Percentiles rank a stretch among this genome's conserved stretches.
Conservation (phyloP, 768 basidiomycete genomes). For the Lentinula boryana region DNA sequence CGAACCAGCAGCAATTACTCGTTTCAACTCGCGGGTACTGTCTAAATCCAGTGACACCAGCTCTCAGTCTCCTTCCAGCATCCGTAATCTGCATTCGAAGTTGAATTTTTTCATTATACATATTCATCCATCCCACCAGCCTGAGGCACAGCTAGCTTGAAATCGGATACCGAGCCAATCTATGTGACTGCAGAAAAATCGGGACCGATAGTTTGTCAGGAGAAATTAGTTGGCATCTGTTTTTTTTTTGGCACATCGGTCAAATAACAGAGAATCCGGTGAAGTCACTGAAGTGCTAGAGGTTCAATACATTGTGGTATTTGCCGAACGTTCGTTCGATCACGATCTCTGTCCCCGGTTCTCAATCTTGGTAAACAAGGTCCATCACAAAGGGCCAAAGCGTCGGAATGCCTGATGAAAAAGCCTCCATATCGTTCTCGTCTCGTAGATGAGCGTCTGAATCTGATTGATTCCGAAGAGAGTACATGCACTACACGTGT, state of each 20-base stretch:
- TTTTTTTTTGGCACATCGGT: constrained; percentile 49
- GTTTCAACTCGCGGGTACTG: too few relatives aligned
- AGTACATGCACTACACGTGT: constrained; percentile 31
- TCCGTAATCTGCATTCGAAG: constrained; percentile 43
- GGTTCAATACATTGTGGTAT: neutral
- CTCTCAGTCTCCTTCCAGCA: too few relatives aligned
- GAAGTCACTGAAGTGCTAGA: neutral
- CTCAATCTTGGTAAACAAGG: too few relatives aligned
- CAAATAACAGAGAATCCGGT: constrained; percentile 48
- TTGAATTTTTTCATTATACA: constrained; percentile 39
- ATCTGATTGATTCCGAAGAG: constrained; percentile 22
- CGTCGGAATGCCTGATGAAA: constrained; percentile 56
- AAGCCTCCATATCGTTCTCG: constrained; percentile 38
- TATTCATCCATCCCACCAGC: constrained; percentile 30
- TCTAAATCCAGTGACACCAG: too few relatives aligned
- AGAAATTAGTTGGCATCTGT: constrained; percentile 15
- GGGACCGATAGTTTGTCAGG: constrained; percentile 11
- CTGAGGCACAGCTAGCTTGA: neutral
- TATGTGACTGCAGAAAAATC: constrained; percentile 30
- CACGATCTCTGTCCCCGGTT: neutral
- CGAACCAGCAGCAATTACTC: too few relatives aligned
- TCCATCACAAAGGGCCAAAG: too few relatives aligned
- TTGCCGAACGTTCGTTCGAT: too few relatives aligned
- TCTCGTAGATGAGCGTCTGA: constrained; percentile 37
- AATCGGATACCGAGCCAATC: constrained; percentile 38